These are phyloP conservation scores for Phyllosticta capitalensis DNA, from an alignment of 2,329 filamentous ascomycete genomes.

Conservation along the genomic window DNA sequence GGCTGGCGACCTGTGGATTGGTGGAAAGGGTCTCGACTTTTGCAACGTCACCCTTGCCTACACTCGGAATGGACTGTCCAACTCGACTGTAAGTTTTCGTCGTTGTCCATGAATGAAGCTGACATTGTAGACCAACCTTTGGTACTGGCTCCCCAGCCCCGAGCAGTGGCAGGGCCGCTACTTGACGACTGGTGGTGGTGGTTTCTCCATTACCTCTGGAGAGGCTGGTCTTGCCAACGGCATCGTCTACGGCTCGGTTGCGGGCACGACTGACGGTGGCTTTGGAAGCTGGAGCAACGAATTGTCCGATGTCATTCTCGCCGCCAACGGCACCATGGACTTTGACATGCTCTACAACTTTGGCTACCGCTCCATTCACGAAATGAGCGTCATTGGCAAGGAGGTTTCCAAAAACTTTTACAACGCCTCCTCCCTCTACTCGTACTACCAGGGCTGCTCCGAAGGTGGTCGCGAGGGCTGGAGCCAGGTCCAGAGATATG, in stretches of 20 bases:
- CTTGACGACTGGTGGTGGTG: conserved; percentile 38
- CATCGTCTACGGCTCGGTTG: conserved; percentile 37
- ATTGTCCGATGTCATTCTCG: conserved; percentile 23
- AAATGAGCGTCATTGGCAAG: conserved; percentile 43
- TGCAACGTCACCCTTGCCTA: conserved; percentile 41
- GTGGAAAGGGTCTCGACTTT: conserved; percentile 26
- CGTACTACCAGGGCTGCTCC: conserved; percentile 47
- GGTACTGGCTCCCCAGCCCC: conserved; percentile 36
- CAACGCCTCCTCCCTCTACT: conserved; percentile 24
- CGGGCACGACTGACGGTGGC: conserved; percentile 42
- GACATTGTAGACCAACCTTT: conserved; percentile 18
- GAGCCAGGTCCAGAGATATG: conserved; percentile 43
- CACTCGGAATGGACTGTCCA: conserved; percentile 29
- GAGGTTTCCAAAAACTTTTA: conserved; percentile 35
- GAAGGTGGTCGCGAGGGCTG: conserved; percentile 43
- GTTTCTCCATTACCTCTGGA: conserved; percentile 36
- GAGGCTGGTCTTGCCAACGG: conserved; percentile 30
- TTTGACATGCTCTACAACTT: conserved; percentile 43
- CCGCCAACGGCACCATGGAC: conserved; percentile 42
- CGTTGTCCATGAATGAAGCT: too few relatives aligned
- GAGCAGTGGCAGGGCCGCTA: conserved; percentile 37
- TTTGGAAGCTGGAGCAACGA: conserved; percentile 38
- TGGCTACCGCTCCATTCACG: conserved; percentile 42
- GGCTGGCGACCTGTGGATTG: conserved; percentile 14
- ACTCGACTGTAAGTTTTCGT: conserved; percentile 10